Conservation (phyloP, 345 rosid genomes). For the Schrenkiella parvula region DNA sequence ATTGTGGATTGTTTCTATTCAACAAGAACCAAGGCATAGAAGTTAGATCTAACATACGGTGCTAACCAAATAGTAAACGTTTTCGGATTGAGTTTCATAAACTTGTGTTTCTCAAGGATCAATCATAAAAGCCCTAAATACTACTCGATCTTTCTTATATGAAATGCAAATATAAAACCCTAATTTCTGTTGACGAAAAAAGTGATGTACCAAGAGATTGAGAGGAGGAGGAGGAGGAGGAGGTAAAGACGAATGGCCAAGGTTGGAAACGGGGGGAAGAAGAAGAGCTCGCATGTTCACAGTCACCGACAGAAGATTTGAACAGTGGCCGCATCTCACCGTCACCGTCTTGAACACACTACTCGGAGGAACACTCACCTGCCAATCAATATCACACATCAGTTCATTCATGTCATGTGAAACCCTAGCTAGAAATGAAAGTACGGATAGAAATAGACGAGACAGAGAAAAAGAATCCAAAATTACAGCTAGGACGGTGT, state of each 20-base stretch:
- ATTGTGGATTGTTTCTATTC: neutral
- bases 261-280: constrained; percentile 66
- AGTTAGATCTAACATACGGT: neutral
- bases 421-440: neutral
- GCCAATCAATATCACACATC: neutral
- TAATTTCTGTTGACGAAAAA: neutral
- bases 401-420: neutral
- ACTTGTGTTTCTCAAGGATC: neutral
- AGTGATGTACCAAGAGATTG: constrained; percentile 9
- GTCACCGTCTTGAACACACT: constrained; percentile 93
- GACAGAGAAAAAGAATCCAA: constrained; percentile 6
- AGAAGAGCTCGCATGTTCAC: constrained; percentile 69
- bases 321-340: constrained; percentile 94
- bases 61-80: neutral
- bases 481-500: constrained; percentile 89
- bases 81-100: constrained; percentile 2
- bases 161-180: neutral
- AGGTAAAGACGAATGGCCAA: constrained; percentile 58
- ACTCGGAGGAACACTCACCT: constrained; percentile 93
- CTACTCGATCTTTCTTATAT: neutral
- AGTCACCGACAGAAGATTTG: constrained; percentile 62
- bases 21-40: neutral
- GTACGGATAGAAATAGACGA: neutral
- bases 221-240: constrained; percentile 39
- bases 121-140: neutral